Evolutionary conservation across 176 grass and related monocot genomes (phyloP), one percentile per base, ranked within the genome.

Genomic region (Eleusine coracana): DNA sequence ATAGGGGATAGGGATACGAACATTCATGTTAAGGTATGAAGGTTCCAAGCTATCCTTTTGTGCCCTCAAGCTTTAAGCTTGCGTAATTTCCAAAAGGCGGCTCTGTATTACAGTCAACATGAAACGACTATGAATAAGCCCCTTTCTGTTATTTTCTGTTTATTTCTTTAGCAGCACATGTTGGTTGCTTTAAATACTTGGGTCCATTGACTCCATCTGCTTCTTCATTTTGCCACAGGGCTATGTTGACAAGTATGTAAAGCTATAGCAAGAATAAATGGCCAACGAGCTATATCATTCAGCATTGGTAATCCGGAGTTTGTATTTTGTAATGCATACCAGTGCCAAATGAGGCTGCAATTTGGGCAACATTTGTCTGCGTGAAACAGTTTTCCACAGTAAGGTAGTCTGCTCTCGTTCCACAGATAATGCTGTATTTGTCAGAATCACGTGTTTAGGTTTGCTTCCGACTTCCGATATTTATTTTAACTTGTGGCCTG

Each of bases 211-310:
- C 34, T 72, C 15, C 2, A 76, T 61, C 54, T 38, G 12, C 68
- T 65, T 62, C 70, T 42, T 40, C 37, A 44, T 84, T 48, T 86
- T 48, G 88, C 81, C 91, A 99, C 91, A 99, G 96, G 91, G 93
- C 29, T 99, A 99, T 89, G 96, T 99, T 45, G 91, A 99, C 87
- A 99, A 99, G 81, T 99, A 99, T 85, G 96, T 80, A 59, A 99
- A 99, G 91, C 78, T 74, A 80, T 89, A 94, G 83, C 42, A 89
- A 69, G 70, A 88, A 34, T 90, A 72, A 73, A 74, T 72, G 70
- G 70, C 38, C 14, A 21, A 82, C 66, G 38, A 20, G 25, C 14
- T 77, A 61, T 28, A 66, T 41, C 39, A 74, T 39, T 74, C 83
- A 74, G 88, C 79, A 69, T 38, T 67, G 61, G 49, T 54, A 46